Percentiles rank a stretch among this genome's conserved stretches.
Evolutionary conservation across 2,329 filamentous ascomycete genomes (phyloP).

Genomic region (Phyllosticta capitalensis): DNA sequence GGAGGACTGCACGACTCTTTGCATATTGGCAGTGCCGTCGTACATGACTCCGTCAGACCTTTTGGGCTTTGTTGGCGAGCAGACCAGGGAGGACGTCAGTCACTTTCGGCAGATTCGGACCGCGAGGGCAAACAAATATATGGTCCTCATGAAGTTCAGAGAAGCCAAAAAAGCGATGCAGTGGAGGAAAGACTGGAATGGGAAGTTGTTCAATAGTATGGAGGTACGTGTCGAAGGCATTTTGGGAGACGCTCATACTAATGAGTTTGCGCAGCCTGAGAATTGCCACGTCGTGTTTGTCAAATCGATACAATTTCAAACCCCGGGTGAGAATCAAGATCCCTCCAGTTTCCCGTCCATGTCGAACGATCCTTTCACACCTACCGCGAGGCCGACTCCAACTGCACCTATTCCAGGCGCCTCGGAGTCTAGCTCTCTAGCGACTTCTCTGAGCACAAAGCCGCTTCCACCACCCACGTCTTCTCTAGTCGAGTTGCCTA

Average conservation of each 20-base stretch:
- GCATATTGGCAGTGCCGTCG: slow-evolving; percentile 87
- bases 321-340: slow-evolving; percentile 38
- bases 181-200: slow-evolving; percentile 84
- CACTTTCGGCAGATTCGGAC: slow-evolving; percentile 95
- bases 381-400: slow-evolving; percentile 40
- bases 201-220: slow-evolving; percentile 84
- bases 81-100: slow-evolving; percentile 74
- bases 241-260: background rate
- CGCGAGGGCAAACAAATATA: slow-evolving; percentile 77
- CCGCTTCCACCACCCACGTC: slow-evolving; percentile 68
- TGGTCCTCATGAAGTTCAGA: slow-evolving; percentile 91
- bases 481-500: slow-evolving; percentile 80
- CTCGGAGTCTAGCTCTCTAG: slow-evolving; percentile 24
- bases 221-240: slow-evolving; percentile 50
- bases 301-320: slow-evolving; percentile 79
- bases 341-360: slow-evolving; percentile 50
- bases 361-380: slow-evolving; percentile 55
- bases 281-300: slow-evolving; percentile 93
- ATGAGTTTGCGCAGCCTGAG: slow-evolving; percentile 54
- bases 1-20: slow-evolving; percentile 77
- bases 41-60: slow-evolving; percentile 90
- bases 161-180: slow-evolving; percentile 61
- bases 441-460: slow-evolving; percentile 46
- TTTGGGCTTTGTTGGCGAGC: slow-evolving; percentile 81
- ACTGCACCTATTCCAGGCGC: slow-evolving; percentile 28